These are phyloP conservation scores for Coleophoma cylindrospora DNA, from an alignment of 2,329 filamentous ascomycete genomes.

Conservation along the genomic window DNA sequence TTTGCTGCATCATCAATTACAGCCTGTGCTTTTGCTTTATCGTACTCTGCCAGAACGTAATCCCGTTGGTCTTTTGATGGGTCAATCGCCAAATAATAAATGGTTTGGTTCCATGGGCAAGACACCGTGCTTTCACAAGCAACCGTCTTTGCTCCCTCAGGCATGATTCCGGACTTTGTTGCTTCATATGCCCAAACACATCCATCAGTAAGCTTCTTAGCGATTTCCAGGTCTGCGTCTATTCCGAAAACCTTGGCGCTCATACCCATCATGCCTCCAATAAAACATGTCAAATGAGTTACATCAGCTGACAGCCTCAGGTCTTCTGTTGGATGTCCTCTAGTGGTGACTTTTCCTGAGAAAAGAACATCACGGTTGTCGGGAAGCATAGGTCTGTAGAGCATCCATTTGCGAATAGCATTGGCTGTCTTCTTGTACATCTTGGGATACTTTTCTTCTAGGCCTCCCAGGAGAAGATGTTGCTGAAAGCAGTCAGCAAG, in stretches of 20 bases:
- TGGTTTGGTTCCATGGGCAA: conserved; percentile 26
- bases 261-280: conserved; percentile 66
- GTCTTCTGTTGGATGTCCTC: conserved; percentile 41
- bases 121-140: conserved; percentile 36
- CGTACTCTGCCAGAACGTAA: conserved; percentile 35
- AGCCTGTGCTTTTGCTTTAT: conserved; percentile 30
- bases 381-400: conserved; percentile 73
- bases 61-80: conserved; percentile 38
- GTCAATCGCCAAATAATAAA: conserved; percentile 20
- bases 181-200: conserved; percentile 66
- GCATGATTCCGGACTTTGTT: conserved; percentile 60
- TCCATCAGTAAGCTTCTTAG: conserved; percentile 58
- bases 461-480: conserved; percentile 72
- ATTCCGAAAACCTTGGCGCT: conserved; percentile 57
- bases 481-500: conserved; percentile 35
- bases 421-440: conserved; percentile 68
- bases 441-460: conserved; percentile 64
- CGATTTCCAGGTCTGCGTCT: conserved; percentile 57
- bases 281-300: conserved; percentile 61
- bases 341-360: conserved; percentile 55
- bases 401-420: conserved; percentile 65
- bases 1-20: conserved; percentile 25
- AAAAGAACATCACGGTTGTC: conserved; percentile 67
- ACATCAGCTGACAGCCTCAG: conserved; percentile 24
- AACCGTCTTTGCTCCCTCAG: conserved; percentile 45